Evolutionary conservation across 1,139 yeast genomes (phyloP).

Genomic region (Taiozyma sp.): DNA sequence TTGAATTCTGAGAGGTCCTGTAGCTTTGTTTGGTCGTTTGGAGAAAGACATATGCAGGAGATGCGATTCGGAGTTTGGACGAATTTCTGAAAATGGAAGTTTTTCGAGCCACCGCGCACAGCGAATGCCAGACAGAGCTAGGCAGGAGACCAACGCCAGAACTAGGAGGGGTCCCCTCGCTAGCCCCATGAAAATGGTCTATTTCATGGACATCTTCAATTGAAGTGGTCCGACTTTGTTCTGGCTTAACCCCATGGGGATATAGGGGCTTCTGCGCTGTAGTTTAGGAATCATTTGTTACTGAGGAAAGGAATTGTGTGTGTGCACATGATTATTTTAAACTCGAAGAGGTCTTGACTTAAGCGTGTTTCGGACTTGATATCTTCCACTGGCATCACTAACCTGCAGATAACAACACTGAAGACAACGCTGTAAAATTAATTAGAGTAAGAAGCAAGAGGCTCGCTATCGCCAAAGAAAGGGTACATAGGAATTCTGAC

Average conservation of each 20-base stretch:
- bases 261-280: no score
- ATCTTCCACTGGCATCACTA: neutral
- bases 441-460: no score
- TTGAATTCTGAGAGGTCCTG: constrained; percentile 7
- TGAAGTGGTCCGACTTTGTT: neutral
- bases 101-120: neutral
- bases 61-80: constrained; percentile 13
- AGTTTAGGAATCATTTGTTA: no score
- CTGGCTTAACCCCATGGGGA: neutral
- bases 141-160: neutral
- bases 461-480: neutral
- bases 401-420: neutral
- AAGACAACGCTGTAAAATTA: no score
- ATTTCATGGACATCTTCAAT: neutral
- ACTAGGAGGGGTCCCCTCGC: neutral
- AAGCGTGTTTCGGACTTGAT: neutral
- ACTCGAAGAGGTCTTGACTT: neutral
- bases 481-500: neutral
- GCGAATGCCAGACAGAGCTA: neutral
- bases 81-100: neutral
- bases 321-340: neutral
- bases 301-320: neutral
- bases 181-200: neutral
- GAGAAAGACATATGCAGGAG: constrained; percentile 3
- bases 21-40: neutral